Conservation (phyloP, 495 filamentous ascomycete species). For the Chlorociboria aeruginascens region DNA sequence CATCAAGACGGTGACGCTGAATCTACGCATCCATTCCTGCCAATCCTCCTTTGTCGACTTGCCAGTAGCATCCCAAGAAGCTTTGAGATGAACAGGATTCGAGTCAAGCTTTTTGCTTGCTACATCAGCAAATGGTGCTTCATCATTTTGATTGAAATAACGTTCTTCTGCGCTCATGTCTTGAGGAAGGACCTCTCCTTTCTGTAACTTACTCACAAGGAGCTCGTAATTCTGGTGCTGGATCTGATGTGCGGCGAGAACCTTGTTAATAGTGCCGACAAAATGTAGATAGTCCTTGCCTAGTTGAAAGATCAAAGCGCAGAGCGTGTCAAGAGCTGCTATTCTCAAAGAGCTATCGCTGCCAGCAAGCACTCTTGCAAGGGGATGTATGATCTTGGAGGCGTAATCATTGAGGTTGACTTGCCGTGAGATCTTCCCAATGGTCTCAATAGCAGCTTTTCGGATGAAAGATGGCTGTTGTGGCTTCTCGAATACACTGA, state of each 20-base stretch:
- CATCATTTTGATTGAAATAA: slow-evolving; percentile 66
- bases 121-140: slow-evolving; percentile 68
- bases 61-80: slow-evolving; percentile 91
- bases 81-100: slow-evolving; percentile 93
- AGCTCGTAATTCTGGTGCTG: slow-evolving; percentile 81
- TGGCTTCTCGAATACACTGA: slow-evolving; percentile 77
- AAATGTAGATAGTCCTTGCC: slow-evolving; percentile 93
- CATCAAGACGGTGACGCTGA: slow-evolving; percentile 88
- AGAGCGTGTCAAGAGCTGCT: slow-evolving; percentile 89
- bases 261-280: slow-evolving; percentile 79
- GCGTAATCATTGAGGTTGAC: slow-evolving; percentile 97
- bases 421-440: slow-evolving; percentile 87
- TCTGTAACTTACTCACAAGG: slow-evolving; percentile 81
- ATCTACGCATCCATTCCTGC: slow-evolving; percentile 96
- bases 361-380: slow-evolving; percentile 65
- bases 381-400: slow-evolving; percentile 83
- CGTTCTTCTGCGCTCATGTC: slow-evolving; percentile 84
- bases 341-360: slow-evolving; percentile 61
- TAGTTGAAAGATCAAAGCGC: slow-evolving; percentile 88
- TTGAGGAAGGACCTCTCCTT: slow-evolving; percentile 84
- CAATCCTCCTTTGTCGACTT: slow-evolving; percentile 96
- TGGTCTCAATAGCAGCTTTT: slow-evolving; percentile 84
- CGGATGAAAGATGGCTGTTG: slow-evolving; percentile 66
- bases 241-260: slow-evolving; percentile 54
- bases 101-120: slow-evolving; percentile 87